phyloP scores from a whole-genome alignment of 768 basidiomycete genomes.

The Fomitopsis serialis region DNA sequence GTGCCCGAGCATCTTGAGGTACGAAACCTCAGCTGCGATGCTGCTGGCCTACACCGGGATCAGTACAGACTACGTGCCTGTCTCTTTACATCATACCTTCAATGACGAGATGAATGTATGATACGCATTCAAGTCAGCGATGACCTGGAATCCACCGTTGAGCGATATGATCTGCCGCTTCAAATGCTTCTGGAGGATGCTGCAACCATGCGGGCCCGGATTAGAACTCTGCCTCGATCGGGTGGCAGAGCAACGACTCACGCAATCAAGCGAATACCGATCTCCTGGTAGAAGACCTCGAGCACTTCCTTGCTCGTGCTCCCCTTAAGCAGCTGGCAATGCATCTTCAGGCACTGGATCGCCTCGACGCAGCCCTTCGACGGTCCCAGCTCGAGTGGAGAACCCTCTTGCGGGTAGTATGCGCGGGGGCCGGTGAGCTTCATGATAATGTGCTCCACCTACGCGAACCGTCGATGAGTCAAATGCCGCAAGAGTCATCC shows the following conservation, averaged over 20 bases:
- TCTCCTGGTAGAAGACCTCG: conserved; percentile 97
- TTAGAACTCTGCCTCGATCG: too few relatives aligned
- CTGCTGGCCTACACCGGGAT: conserved; percentile 55
- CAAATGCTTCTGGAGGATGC: conserved; percentile 93
- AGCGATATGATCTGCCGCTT: conserved; percentile 97
- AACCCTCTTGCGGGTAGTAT: conserved; percentile 85
- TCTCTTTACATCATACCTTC: conserved; percentile 42
- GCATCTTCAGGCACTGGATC: conserved; percentile 82
- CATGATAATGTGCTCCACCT: conserved; percentile 92
- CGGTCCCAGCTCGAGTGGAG: conserved; percentile 74
- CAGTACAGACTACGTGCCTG: conserved; percentile 1
- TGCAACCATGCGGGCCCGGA: conserved; percentile 25
- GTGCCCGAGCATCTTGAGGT: conserved; percentile 95
- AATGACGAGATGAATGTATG: conserved; percentile 83
- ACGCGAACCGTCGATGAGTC: not conserved
- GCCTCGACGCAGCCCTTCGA: conserved; percentile 88
- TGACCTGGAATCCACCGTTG: conserved; percentile 90
- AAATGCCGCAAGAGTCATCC: not conserved
- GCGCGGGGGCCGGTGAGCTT: conserved; percentile 79
- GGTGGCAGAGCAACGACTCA: conserved; percentile 4
- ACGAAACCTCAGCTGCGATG: conserved; percentile 86
- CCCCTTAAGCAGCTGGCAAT: conserved; percentile 89
- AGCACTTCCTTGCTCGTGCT: conserved; percentile 95
- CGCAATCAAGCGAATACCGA: conserved; percentile 67
- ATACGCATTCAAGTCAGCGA: conserved; percentile 94